Evolutionary conservation across 768 basidiomycete species (phyloP).

Genomic region (Suillus lakei): DNA sequence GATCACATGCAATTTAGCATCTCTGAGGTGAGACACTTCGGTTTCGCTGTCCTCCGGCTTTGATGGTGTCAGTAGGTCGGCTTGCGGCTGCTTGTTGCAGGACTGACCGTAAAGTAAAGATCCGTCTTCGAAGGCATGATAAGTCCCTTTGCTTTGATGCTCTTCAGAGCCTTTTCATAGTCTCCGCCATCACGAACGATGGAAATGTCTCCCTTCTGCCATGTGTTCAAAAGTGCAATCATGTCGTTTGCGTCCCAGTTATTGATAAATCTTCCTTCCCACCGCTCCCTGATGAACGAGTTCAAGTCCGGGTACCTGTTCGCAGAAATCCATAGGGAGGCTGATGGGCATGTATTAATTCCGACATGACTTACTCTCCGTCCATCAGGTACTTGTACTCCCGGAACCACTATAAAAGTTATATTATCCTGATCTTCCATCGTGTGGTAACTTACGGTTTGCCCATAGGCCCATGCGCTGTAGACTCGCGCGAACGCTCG

Average conservation of each 20-base stretch:
- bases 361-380: slow-evolving; percentile 41
- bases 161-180: slow-evolving; percentile 43
- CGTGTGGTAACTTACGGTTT: slow-evolving; percentile 44
- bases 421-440: not conserved
- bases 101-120: slow-evolving; percentile 57
- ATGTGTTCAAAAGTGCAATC: slow-evolving; percentile 52
- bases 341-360: not conserved
- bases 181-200: slow-evolving; percentile 49
- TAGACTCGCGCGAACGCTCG: slow-evolving; percentile 62
- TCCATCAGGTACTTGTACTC: slow-evolving; percentile 48
- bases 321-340: not conserved
- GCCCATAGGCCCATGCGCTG: slow-evolving; percentile 64
- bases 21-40: slow-evolving; percentile 50
- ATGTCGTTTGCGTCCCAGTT: slow-evolving; percentile 63
- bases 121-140: slow-evolving; percentile 68
- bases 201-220: slow-evolving; percentile 59
- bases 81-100: not conserved
- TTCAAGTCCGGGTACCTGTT: slow-evolving; percentile 52
- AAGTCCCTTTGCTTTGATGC: slow-evolving; percentile 55
- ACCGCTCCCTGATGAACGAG: slow-evolving; percentile 53
- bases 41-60: slow-evolving; percentile 60
- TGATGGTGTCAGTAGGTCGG: slow-evolving; percentile 2
- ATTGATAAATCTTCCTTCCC: slow-evolving; percentile 51
- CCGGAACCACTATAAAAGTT: slow-evolving; percentile 54
- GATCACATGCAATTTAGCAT: slow-evolving; percentile 55